A percentile compares a stretch with the other conserved stretches of the same genome.
phyloP scores from a whole-genome alignment of 2,329 filamentous ascomycete genomes.

The Hypocrella siamensis region DNA sequence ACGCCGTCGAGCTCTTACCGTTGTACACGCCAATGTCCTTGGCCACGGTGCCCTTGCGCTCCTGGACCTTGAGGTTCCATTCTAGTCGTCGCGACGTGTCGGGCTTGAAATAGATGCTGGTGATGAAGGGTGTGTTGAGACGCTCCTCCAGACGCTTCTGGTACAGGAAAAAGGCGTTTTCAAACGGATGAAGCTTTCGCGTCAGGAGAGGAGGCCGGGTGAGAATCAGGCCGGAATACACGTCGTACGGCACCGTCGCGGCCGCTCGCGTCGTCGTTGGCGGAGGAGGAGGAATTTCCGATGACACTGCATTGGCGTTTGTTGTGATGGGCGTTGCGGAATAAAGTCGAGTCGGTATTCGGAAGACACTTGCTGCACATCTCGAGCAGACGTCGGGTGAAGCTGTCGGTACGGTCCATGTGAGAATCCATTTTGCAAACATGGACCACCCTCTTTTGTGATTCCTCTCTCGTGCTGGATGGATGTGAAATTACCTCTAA shows the following conservation, averaged over 20 bases:
- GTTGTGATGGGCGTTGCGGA: constrained; percentile 15
- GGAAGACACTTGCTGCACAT: constrained; percentile 18
- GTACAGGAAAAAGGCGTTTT: constrained; percentile 90
- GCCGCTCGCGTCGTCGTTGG: too few species aligned
- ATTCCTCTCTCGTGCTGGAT: too few species aligned
- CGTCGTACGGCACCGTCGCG: constrained; percentile 18
- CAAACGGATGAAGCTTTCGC: constrained; percentile 69
- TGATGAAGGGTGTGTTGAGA: constrained; percentile 69
- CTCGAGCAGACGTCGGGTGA: constrained; percentile 19
- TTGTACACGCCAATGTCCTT: constrained; percentile 79
- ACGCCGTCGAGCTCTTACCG: constrained; percentile 51
- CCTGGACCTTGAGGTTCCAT: constrained; percentile 74
- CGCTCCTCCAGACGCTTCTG: constrained; percentile 95
- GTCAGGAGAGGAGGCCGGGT: constrained; percentile 82
- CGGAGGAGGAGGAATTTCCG: constrained; percentile 5
- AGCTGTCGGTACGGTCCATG: constrained; percentile 8
- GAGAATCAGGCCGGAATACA: constrained; percentile 59
- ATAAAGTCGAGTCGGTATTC: constrained; percentile 18
- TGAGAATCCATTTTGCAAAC: constrained; percentile 1
- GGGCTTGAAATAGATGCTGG: constrained; percentile 89
- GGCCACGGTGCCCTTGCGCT: constrained; percentile 57
- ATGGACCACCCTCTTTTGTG: too few species aligned
- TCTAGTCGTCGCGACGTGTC: constrained; percentile 73
- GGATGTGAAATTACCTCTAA: constrained; percentile 30
- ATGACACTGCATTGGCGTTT: constrained; percentile 8